These are phyloP conservation scores for Thalassiosira profunda DNA, from an alignment of 108 stramenopile species.

Conservation along the genomic window DNA sequence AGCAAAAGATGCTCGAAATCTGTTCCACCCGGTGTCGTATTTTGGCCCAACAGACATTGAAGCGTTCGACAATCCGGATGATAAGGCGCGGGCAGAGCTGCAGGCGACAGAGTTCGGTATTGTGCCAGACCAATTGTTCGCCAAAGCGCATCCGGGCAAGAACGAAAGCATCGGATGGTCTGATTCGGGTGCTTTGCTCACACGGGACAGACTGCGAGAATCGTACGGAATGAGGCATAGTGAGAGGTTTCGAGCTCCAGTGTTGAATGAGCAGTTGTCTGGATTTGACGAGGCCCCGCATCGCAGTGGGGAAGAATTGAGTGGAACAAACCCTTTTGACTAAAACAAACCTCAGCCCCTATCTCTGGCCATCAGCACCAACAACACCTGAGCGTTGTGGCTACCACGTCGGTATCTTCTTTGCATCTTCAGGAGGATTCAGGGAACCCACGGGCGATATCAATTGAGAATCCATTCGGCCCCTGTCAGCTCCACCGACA, in stretches of 20 bases:
- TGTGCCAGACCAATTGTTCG: conserved; percentile 40
- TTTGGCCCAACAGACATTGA: conserved; percentile 76
- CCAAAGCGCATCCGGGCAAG: conserved; percentile 3
- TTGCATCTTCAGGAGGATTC: background rate
- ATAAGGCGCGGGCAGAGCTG: conserved; percentile 84
- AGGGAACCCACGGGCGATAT: conserved; percentile 5
- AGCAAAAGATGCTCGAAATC: conserved; percentile 81
- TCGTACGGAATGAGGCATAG: background rate
- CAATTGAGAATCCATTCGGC: conserved; percentile 2
- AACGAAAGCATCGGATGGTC: conserved; percentile 2
- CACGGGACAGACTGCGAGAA: background rate
- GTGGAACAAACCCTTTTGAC: conserved; percentile 5
- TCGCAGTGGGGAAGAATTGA: background rate
- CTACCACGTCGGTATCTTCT: conserved; percentile 11
- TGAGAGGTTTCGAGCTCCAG: background rate
- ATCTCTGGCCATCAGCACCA: background rate
- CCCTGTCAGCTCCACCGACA: too few species aligned
- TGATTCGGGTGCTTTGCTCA: too few species aligned
- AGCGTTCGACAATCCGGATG: conserved; percentile 65
- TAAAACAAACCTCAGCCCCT: background rate
- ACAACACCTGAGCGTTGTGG: too few species aligned
- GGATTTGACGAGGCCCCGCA: background rate
- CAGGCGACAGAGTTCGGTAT: conserved; percentile 91
- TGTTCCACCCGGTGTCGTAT: conserved; percentile 94
- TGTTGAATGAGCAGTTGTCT: background rate